phyloP scores from a whole-genome alignment of 768 basidiomycete species.

The Pleurotus ostreatus region DNA sequence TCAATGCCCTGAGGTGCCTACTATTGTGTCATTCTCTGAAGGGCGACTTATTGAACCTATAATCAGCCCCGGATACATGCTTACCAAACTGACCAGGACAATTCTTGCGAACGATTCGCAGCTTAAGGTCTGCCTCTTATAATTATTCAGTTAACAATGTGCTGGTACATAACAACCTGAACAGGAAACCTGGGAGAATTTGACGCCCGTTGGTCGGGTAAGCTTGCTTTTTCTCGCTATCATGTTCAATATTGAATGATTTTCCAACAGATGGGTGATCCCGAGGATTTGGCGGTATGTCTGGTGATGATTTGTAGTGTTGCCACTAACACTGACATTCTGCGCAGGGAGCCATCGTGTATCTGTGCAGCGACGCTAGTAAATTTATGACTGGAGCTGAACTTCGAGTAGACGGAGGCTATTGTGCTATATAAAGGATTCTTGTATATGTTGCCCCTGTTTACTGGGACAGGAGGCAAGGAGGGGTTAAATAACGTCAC shows the following conservation, averaged over 20 bases:
- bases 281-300: slow-evolving; percentile 82
- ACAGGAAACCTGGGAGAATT: slow-evolving; percentile 77
- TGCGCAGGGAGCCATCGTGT: slow-evolving; percentile 90
- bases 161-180: slow-evolving; percentile 6
- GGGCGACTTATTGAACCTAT: slow-evolving; percentile 8
- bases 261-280: slow-evolving; percentile 72
- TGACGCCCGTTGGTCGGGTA: slow-evolving; percentile 86
- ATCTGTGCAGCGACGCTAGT: slow-evolving; percentile 85
- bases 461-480: too few species aligned
- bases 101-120: slow-evolving; percentile 73
- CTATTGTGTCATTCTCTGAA: not conserved
- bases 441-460: not conserved
- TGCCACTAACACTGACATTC: too few species aligned
- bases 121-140: slow-evolving; percentile 54
- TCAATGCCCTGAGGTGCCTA: slow-evolving; percentile 69
- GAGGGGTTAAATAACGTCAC: not conserved
- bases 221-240: slow-evolving; percentile 16
- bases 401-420: slow-evolving; percentile 86
- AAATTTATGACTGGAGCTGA: slow-evolving; percentile 88
- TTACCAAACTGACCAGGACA: slow-evolving; percentile 83
- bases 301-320: too few species aligned
- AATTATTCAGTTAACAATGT: not conserved
- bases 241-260: slow-evolving; percentile 12
- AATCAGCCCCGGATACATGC: slow-evolving; percentile 87
- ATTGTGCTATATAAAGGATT: slow-evolving; percentile 55